Evolutionary conservation across 306 rosid genomes (phyloP), one percentile per base, ranked within the genome.

Genomic region (Hippophae rhamnoides): DNA sequence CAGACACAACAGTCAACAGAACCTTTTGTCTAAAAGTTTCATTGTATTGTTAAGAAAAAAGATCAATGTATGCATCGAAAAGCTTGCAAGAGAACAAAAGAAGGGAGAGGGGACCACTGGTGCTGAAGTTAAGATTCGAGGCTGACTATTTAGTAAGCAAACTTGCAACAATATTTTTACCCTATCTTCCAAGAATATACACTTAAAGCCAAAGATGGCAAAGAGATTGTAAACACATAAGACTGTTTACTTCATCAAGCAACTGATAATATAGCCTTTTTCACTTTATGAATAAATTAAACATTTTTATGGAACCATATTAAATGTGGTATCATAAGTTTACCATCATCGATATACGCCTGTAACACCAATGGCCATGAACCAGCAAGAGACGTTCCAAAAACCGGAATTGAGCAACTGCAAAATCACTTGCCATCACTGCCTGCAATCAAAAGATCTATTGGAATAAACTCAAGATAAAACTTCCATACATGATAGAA

Each of bases 331-430:
- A 23, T 72, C 54, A 26, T 53, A 67, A 43, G n/a, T 76, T 72
- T 86, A 86, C 97, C 97, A 89, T 86, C 97, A 86, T 78, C 49
- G 95, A 75, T 71, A 86, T 89, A 69, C 94, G 72, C 53, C 97
- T 75, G 67, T 89, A 86, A 65, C 97, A 89, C 97, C 97, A 86
- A 58, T 89, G 95, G 52, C 97, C 97, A 45, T 89, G 95, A 14
- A 89, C 90, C 82, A 86, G 67, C 80, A 89, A 80, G 66, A 89
- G 74, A 8, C 88, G 89, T 76, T 89, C 97, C 72, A 89, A 72
- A 73, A 82, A 86, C 58, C 81, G 78, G 57, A 89, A 89, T 62
- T 89, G 94, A 60, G 84, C 89, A 56, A 89, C 77, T 42, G 93
- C 43, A 75, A 76, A 89, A 75, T 89, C 97, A 78, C 97, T 84